These are phyloP conservation scores for Axilococcus clingmanii DNA, from an alignment of 139 green algal species.

Conservation along the genomic window DNA sequence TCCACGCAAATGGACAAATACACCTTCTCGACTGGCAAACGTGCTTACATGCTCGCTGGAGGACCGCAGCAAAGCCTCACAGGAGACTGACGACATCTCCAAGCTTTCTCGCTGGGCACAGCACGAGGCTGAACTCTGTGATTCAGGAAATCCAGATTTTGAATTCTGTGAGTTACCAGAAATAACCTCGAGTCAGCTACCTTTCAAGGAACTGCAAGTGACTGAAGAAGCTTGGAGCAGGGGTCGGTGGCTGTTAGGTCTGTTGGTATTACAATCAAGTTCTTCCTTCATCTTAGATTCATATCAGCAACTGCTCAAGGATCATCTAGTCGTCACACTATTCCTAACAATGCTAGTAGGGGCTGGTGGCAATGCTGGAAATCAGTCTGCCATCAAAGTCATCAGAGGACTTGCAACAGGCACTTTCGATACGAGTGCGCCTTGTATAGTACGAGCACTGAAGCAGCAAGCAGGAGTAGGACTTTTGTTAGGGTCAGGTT, in stretches of 20 bases:
- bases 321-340: slow-evolving; percentile 83
- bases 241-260: slow-evolving; percentile 65
- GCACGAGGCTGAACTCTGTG: slow-evolving; percentile 15
- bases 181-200: slow-evolving; percentile 14
- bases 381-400: slow-evolving; percentile 88
- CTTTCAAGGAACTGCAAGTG: slow-evolving; percentile 7
- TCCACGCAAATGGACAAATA: too few relatives aligned
- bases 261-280: slow-evolving; percentile 70
- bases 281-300: slow-evolving; percentile 70
- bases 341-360: slow-evolving; percentile 91
- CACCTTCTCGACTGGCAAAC: too few relatives aligned
- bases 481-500: slow-evolving; percentile 53
- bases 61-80: too few relatives aligned
- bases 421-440: slow-evolving; percentile 29
- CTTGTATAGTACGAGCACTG: slow-evolving; percentile 36
- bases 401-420: slow-evolving; percentile 68
- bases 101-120: slow-evolving; percentile 20
- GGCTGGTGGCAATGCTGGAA: slow-evolving; percentile 70
- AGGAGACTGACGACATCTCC: too few relatives aligned
- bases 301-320: slow-evolving; percentile 58
- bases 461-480: slow-evolving; percentile 63
- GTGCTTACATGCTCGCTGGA: too few relatives aligned
- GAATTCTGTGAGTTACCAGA: slow-evolving; percentile 47
- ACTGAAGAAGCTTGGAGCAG: slow-evolving; percentile 27
- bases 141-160: slow-evolving; percentile 45